Evolutionary conservation across 352 stramenopile species (phyloP).

Genomic region (Vaucheria bursata): DNA sequence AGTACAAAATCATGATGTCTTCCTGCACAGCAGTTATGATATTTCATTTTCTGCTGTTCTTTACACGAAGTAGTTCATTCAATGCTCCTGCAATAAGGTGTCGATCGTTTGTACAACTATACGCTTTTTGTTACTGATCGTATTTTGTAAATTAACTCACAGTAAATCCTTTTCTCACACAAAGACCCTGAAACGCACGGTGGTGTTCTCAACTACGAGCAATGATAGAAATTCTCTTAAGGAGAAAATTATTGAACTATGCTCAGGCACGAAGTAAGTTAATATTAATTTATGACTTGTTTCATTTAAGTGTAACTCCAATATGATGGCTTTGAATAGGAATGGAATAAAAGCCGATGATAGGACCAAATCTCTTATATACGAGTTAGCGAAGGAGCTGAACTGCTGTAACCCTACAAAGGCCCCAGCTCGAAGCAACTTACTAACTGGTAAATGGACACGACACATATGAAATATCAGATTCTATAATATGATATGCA

Average conservation of each 20-base stretch:
- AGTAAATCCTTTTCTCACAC: too few relatives aligned
- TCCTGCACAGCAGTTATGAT: too few relatives aligned
- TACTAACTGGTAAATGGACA: slow-evolving; percentile 22
- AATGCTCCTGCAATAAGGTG: too few relatives aligned
- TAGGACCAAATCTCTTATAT: not conserved
- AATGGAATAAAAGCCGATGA: slow-evolving; percentile 2
- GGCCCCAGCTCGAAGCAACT: slow-evolving; percentile 16
- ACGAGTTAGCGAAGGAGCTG: slow-evolving; percentile 27
- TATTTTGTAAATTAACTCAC: too few relatives aligned
- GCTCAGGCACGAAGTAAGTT: slow-evolving; percentile 11
- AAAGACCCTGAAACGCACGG: too few relatives aligned
- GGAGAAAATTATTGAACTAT: slow-evolving; percentile 28
- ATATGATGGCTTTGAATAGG: not conserved
- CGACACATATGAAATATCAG: not conserved
- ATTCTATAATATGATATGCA: not conserved
- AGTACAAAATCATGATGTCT: too few relatives aligned
- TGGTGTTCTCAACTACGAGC: too few relatives aligned
- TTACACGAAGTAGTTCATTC: too few relatives aligned
- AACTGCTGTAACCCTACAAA: slow-evolving; percentile 34
- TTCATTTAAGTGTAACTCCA: not conserved
- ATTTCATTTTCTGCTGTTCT: too few relatives aligned
- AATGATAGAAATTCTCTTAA: slow-evolving; percentile 12
- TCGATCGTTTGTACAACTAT: too few relatives aligned
- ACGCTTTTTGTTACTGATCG: too few relatives aligned
- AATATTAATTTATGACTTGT: not conserved